Evolutionary conservation across 352 stramenopile species (phyloP).

Genomic region (Globisporangium alternatum): DNA sequence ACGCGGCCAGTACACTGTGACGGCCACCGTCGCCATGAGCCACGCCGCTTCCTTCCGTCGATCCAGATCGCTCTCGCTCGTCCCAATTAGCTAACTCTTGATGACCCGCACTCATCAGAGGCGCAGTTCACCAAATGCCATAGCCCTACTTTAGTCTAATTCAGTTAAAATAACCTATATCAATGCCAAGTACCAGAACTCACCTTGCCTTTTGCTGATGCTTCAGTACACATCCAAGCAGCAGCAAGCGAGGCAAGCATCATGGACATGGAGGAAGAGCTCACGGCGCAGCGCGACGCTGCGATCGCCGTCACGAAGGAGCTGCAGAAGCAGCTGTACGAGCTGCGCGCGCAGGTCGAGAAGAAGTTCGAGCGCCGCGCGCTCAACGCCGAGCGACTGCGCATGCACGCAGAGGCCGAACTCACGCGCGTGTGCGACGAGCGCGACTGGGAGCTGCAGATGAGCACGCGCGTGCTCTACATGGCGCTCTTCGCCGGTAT

Average conservation of each 20-base stretch:
- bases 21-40: constrained; percentile 10
- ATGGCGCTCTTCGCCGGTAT: constrained; percentile 52
- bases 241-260: background rate
- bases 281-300: constrained; percentile 69
- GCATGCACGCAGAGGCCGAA: constrained; percentile 62
- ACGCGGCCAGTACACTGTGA: constrained; percentile 50
- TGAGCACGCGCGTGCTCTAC: constrained; percentile 45
- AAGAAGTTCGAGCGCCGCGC: constrained; percentile 61
- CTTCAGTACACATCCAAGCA: background rate
- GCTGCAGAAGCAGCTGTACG: constrained; percentile 62
- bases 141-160: background rate
- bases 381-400: constrained; percentile 62
- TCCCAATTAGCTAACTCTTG: background rate
- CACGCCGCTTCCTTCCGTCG: no score
- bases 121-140: background rate
- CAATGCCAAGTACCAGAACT: background rate
- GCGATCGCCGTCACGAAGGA: constrained; percentile 75
- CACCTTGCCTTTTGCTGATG: background rate
- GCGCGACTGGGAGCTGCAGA: constrained; percentile 46
- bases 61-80: background rate
- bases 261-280: constrained; percentile 62
- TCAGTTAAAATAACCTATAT: background rate
- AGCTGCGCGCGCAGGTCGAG: constrained; percentile 45
- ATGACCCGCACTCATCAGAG: constrained; percentile 15
- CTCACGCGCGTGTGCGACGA: constrained; percentile 39